Percentiles rank a stretch among this genome's conserved stretches.
These are phyloP conservation scores for Trypanosoma boissoni DNA, from an alignment of 208 protist genomes.

Conservation along the genomic window DNA sequence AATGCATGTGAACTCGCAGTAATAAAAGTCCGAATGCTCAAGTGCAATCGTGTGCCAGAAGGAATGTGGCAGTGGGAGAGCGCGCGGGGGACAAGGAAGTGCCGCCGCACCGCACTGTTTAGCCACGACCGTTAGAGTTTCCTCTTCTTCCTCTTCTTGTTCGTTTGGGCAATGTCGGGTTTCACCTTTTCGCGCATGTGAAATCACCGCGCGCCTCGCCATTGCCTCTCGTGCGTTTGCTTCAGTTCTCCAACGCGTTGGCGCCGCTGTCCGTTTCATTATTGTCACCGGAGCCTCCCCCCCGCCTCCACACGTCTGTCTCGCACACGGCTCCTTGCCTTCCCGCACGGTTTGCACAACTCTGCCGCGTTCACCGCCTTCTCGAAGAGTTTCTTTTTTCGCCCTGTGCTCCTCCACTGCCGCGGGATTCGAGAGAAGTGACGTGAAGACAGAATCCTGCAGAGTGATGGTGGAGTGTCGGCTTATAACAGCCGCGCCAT, in stretches of 20 bases:
- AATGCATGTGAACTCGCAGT: conserved; percentile 5
- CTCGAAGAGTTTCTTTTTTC: too few relatives aligned
- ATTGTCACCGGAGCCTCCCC: neutral
- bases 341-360: too few relatives aligned
- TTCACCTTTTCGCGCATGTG: conserved; percentile 1
- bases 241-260: neutral
- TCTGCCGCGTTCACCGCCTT: too few relatives aligned
- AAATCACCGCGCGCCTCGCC: neutral
- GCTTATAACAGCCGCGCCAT: conserved; percentile 1
- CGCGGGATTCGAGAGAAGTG: neutral
- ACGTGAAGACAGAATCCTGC: neutral
- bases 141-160: too few relatives aligned
- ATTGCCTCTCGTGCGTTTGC: neutral
- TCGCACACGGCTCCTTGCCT: too few relatives aligned
- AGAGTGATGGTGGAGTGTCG: conserved; percentile 14
- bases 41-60: too few relatives aligned
- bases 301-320: neutral
- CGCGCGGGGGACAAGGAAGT: too few relatives aligned
- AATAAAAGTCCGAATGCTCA: conserved; percentile 14
- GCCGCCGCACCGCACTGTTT: too few relatives aligned
- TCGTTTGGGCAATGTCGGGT: too few relatives aligned
- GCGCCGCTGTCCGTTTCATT: conserved; percentile 5
- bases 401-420: too few relatives aligned
- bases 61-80: too few relatives aligned
- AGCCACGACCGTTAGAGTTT: too few relatives aligned